phyloP scores from a whole-genome alignment of 176 grass and related monocot species.

The Phoenix roebelenii region DNA sequence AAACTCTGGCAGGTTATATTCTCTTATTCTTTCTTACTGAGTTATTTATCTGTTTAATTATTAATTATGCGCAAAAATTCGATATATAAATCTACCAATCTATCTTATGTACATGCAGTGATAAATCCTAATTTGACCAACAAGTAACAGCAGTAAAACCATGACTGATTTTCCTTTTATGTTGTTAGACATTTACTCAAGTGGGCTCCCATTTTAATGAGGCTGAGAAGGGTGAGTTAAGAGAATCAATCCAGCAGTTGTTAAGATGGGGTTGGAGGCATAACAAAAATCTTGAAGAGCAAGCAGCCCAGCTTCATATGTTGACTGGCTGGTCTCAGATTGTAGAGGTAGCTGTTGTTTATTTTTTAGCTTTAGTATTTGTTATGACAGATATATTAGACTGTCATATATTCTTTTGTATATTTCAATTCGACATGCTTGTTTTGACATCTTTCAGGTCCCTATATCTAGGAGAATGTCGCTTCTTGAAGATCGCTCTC shows the following conservation, averaged over 20 bases:
- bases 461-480: constrained; percentile 95
- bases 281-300: constrained; percentile 96
- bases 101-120: too few relatives aligned
- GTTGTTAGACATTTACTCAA: constrained; percentile 41
- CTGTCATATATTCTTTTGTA: not conserved
- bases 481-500: constrained; percentile 75
- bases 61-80: not conserved
- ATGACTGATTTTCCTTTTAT: not conserved
- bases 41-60: not conserved
- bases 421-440: constrained; percentile 11
- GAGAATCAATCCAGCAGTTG: constrained; percentile 73
- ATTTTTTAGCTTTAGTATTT: not conserved
- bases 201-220: constrained; percentile 43
- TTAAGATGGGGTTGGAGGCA: constrained; percentile 92
- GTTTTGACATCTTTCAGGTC: constrained; percentile 45
- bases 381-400: constrained; percentile 14
- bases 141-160: too few relatives aligned
- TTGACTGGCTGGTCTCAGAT: constrained; percentile 92
- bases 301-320: constrained; percentile 94
- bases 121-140: too few relatives aligned
- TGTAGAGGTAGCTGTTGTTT: constrained; percentile 49
- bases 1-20: constrained; percentile 69
- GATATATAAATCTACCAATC: too few relatives aligned
- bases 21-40: constrained; percentile 3
- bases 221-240: constrained; percentile 57